Percentiles rank a stretch among this genome's conserved stretches.
Conservation (phyloP, 2,329 filamentous ascomycete species). For the Neocatenulostroma microsporum region DNA sequence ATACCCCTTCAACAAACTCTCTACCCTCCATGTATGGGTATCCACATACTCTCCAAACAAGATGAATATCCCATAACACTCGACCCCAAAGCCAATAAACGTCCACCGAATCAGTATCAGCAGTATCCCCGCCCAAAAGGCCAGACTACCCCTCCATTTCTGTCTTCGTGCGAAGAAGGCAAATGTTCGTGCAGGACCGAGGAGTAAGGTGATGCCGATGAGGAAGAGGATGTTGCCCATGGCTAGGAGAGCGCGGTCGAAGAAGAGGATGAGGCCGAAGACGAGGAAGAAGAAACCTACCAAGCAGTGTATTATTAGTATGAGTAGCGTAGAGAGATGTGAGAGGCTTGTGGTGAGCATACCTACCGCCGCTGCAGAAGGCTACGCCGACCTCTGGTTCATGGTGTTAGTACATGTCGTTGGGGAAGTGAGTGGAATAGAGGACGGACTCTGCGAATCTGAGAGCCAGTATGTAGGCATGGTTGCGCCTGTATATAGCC, state of each 20-base stretch:
- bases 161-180: slow-evolving; percentile 91
- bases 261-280: slow-evolving; percentile 91
- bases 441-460: slow-evolving; percentile 5
- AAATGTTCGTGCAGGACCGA: slow-evolving; percentile 83
- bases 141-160: slow-evolving; percentile 83
- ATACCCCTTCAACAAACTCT: too few relatives aligned
- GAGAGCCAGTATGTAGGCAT: slow-evolving; percentile 8
- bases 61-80: slow-evolving; percentile 86
- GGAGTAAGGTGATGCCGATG: slow-evolving; percentile 90
- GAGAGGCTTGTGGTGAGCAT: slow-evolving; percentile 17
- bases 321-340: neutral
- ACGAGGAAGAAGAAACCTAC: slow-evolving; percentile 92
- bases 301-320: slow-evolving; percentile 2
- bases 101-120: slow-evolving; percentile 89
- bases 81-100: slow-evolving; percentile 79
- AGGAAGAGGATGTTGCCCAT: slow-evolving; percentile 99
- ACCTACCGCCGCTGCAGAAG: slow-evolving; percentile 94
- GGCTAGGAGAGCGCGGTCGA: slow-evolving; percentile 93
- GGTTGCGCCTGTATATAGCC: too few relatives aligned
- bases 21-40: too few relatives aligned
- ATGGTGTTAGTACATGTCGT: neutral
- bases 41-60: slow-evolving; percentile 72
- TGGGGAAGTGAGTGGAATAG: neutral
- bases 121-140: slow-evolving; percentile 73
- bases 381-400: slow-evolving; percentile 87